Conservation (phyloP, 2,329 filamentous ascomycete genomes). For the Magnaporthiopsis rhizophila region DNA sequence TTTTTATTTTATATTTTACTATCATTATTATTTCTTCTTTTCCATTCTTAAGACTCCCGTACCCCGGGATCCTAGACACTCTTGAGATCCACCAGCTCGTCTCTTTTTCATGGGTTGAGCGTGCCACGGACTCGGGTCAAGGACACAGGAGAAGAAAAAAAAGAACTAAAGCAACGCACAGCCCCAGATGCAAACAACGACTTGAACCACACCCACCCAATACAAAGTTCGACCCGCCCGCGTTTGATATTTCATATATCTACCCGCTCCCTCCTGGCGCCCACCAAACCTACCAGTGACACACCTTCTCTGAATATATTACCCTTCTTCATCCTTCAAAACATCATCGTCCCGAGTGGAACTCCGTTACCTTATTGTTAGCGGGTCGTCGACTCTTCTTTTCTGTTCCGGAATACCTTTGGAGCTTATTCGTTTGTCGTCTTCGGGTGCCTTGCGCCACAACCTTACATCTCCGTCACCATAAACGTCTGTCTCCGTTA, state of each 20-base stretch:
- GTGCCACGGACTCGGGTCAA: neutral
- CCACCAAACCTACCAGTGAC: slow-evolving; percentile 1
- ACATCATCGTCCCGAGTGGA: neutral
- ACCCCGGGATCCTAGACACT: slow-evolving; percentile 1
- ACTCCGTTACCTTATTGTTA: neutral
- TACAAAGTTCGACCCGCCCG: neutral
- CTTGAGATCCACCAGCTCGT: slow-evolving; percentile 1
- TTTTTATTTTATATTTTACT: neutral
- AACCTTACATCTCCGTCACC: neutral
- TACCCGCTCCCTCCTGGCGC: neutral
- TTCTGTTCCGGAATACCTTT: neutral
- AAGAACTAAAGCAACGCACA: neutral
- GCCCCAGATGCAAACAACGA: neutral
- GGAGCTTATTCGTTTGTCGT: neutral
- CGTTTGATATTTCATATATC: neutral
- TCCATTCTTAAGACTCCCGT: neutral
- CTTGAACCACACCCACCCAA: neutral
- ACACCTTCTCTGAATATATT: neutral
- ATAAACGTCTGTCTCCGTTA: neutral
- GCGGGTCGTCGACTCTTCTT: neutral
- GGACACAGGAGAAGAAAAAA: slow-evolving; percentile 3
- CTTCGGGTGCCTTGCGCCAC: neutral
- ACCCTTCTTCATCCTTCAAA: neutral
- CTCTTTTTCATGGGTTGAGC: neutral
- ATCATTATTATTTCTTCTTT: too few species aligned